phyloP scores from a whole-genome alignment of 495 filamentous ascomycete species.

The Glonium stellatum region DNA sequence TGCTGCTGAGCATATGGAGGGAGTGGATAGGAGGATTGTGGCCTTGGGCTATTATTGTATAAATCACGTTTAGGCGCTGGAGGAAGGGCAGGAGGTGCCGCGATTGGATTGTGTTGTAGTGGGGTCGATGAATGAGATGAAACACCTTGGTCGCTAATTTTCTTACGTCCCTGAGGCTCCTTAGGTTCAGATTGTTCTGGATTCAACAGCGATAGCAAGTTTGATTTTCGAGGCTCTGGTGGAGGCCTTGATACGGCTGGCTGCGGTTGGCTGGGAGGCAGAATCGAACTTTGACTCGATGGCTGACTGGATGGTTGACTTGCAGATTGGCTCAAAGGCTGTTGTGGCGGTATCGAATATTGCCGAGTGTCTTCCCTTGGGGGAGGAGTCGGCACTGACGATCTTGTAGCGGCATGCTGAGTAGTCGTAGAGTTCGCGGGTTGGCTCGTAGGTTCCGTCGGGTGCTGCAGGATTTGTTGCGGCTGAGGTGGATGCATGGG shows the following conservation, averaged over 20 bases:
- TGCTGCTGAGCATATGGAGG: conserved; percentile 12
- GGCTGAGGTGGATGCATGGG: conserved; percentile 9
- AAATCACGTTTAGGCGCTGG: conserved; percentile 15
- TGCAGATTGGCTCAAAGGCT: conserved; percentile 5
- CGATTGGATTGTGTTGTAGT: conserved; percentile 22
- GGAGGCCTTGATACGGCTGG: conserved; percentile 17
- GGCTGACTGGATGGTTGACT: conserved; percentile 6
- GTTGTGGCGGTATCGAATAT: conserved; percentile 10
- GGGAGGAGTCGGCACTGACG: conserved; percentile 9
- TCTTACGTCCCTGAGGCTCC: conserved; percentile 21
- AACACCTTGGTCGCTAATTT: conserved; percentile 17
- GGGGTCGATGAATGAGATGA: conserved; percentile 26
- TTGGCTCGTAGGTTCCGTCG: conserved; percentile 7
- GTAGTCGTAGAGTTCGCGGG: not conserved
- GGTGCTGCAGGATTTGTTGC: conserved; percentile 5
- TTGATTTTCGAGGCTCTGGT: conserved; percentile 26
- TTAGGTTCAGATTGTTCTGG: conserved; percentile 22
- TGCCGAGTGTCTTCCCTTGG: conserved; percentile 24
- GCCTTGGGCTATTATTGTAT: conserved; percentile 8
- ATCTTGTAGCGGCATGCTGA: conserved; percentile 4
- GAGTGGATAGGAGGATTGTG: conserved; percentile 11
- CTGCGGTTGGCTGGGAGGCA: not conserved
- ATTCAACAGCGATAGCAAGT: conserved; percentile 23
- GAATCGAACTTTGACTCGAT: not conserved
- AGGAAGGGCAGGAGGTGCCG: conserved; percentile 12